phyloP scores from a whole-genome alignment of 176 grass and related monocot species.

The Otatea glauca region DNA sequence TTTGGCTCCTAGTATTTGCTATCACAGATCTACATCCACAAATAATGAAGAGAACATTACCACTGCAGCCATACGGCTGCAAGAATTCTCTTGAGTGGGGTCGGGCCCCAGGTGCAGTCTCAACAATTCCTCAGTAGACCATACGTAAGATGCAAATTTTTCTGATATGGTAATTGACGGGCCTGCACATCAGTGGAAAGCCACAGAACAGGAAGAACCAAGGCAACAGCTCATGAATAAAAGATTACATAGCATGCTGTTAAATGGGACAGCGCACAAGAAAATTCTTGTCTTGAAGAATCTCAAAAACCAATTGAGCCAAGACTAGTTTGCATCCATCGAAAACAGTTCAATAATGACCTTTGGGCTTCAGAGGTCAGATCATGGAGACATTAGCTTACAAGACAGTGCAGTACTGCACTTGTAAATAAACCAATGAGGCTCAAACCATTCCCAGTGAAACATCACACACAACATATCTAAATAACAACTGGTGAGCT shows the following conservation, averaged over 20 bases:
- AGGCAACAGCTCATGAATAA: neutral
- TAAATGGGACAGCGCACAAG: neutral
- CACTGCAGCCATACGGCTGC: neutral
- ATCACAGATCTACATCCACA: slow-evolving; percentile 6
- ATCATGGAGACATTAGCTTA: slow-evolving; percentile 9
- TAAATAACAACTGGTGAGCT: slow-evolving; percentile 33
- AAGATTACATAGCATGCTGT: neutral
- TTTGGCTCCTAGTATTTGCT: slow-evolving; percentile 31
- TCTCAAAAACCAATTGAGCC: neutral
- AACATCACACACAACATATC: neutral
- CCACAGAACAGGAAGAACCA: neutral
- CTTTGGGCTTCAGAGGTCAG: neutral
- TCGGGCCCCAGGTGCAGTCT: slow-evolving; percentile 19
- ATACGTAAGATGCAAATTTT: neutral
- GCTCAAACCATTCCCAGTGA: neutral
- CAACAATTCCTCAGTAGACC: neutral
- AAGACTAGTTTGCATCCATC: slow-evolving; percentile 6
- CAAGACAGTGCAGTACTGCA: slow-evolving; percentile 20
- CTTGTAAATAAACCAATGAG: slow-evolving; percentile 1
- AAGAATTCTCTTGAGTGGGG: neutral
- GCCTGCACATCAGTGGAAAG: neutral
- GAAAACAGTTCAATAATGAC: neutral
- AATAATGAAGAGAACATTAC: slow-evolving; percentile 12
- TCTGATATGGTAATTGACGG: neutral
- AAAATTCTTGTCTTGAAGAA: neutral